Evolutionary conservation across 176 grass and related monocot genomes (phyloP), one percentile per base, ranked within the genome.

Genomic region (Pontederia crassipes): DNA sequence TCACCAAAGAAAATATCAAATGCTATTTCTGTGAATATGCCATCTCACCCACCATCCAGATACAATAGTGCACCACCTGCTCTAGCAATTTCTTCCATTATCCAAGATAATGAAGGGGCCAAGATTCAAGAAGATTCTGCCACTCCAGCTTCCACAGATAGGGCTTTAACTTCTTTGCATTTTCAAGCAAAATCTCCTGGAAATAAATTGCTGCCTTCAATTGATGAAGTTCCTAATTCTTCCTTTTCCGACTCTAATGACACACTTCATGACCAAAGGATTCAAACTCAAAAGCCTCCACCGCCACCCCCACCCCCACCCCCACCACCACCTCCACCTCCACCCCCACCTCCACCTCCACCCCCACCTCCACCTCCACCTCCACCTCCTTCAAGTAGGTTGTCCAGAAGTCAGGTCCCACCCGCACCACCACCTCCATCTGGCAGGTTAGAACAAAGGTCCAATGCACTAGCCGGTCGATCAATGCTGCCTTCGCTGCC

Each of bases 41-140:
- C 85, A 65, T 79, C 63, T 59, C 85, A 95, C 59, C 89, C 85
- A 66, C 85, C 89, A 75, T 85, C 85, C 40, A 81, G 89, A 69
- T 85, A 95, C 65, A 28, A 69, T 13, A 89, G 85, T 66, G 81
- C 85, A 46, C 89, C 85, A 51, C 68, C 89, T 77, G 89, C 89
- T 48, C 78, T 94, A 72, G 81, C 77, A 63, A 94, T 94, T 72
- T 74, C 26, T 54, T 72, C 74, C 45, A 50, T 69, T 59, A 51
- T 56, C 58, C 57, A 69, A 75, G 75, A 78, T 64, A 70, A 53
- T 52, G 77, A 67, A 74, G 49, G 26, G 57, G 81, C 45, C 82
- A 62, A 27, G 58, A 61, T 55, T 13, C 58, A 59, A 52, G 61
- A 51, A 35, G 49, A 49, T 61, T n/a, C 68, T 68, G 49, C 61